A percentile compares a stretch with the other conserved stretches of the same genome.
These are phyloP conservation scores for Phytophthora sp. DNA, from an alignment of 352 stramenopile genomes.

Conservation along the genomic window DNA sequence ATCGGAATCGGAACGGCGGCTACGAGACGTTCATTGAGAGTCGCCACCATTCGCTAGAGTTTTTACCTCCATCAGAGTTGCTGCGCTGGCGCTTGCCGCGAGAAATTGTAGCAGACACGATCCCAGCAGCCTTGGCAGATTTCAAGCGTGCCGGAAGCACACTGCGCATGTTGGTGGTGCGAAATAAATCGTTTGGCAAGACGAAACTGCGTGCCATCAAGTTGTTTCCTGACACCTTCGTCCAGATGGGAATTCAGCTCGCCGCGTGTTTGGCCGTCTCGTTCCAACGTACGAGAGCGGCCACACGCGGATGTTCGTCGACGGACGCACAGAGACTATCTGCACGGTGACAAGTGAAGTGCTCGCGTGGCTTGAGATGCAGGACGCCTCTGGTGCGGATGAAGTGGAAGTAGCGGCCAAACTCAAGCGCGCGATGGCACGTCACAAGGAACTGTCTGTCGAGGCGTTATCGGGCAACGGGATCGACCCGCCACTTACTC, in stretches of 20 bases:
- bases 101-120: constrained; percentile 33
- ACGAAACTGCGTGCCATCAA: constrained; percentile 73
- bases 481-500: constrained; percentile 94
- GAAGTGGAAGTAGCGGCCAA: constrained; percentile 53
- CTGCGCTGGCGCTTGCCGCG: constrained; percentile 60
- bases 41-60: constrained; percentile 54
- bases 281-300: constrained; percentile 95
- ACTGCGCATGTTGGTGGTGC: constrained; percentile 83
- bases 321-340: constrained; percentile 93
- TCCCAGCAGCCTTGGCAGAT: constrained; percentile 57
- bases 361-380: constrained; percentile 75
- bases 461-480: constrained; percentile 71
- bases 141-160: constrained; percentile 73
- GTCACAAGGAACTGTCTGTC: constrained; percentile 89
- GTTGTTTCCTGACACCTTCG: constrained; percentile 93
- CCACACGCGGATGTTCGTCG: constrained; percentile 92
- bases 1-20: constrained; percentile 65
- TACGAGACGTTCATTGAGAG: constrained; percentile 73
- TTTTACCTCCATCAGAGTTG: constrained; percentile 64
- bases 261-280: constrained; percentile 88
- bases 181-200: constrained; percentile 87
- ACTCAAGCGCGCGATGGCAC: constrained; percentile 76
- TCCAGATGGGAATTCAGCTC: constrained; percentile 95
- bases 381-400: constrained; percentile 45
- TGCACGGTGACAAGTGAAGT: constrained; percentile 80